Conservation (phyloP, 2,329 filamentous ascomycete genomes). For the Fusarium musae region DNA sequence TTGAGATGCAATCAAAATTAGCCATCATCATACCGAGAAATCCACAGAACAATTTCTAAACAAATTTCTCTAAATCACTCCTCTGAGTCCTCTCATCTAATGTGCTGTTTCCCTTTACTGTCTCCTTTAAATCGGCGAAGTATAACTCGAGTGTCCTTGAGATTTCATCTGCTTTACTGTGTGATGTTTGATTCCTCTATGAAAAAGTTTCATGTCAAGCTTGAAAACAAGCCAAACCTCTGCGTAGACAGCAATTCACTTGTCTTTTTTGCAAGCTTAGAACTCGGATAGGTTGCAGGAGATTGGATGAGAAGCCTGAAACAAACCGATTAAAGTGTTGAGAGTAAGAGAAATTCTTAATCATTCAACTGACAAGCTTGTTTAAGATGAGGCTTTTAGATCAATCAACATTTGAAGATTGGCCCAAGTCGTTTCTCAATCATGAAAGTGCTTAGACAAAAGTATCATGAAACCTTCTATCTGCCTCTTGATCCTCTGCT, state of each 20-base stretch:
- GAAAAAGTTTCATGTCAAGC: accelerated
- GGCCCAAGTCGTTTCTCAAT: background rate
- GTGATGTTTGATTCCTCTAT: accelerated
- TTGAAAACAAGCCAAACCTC: background rate
- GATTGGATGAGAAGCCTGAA: accelerated
- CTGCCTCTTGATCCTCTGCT: accelerated
- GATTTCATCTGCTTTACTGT: background rate
- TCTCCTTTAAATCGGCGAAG: too few relatives aligned
- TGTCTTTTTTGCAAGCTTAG: background rate
- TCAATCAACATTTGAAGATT: background rate
- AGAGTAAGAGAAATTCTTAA: background rate
- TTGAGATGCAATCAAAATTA: too few relatives aligned
- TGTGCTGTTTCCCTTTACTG: too few relatives aligned
- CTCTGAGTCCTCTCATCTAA: too few relatives aligned
- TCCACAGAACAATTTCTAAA: too few relatives aligned
- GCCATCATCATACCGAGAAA: too few relatives aligned
- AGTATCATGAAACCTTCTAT: accelerated
- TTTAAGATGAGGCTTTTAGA: background rate
- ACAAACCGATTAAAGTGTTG: accelerated
- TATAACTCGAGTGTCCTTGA: too few relatives aligned
- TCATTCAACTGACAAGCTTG: background rate
- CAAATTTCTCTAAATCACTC: too few relatives aligned
- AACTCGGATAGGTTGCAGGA: background rate
- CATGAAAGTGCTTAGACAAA: accelerated
- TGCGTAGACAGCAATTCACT: background rate